Evolutionary conservation across 306 rosid genomes (phyloP).

Genomic region (Citrullus colocynthis): DNA sequence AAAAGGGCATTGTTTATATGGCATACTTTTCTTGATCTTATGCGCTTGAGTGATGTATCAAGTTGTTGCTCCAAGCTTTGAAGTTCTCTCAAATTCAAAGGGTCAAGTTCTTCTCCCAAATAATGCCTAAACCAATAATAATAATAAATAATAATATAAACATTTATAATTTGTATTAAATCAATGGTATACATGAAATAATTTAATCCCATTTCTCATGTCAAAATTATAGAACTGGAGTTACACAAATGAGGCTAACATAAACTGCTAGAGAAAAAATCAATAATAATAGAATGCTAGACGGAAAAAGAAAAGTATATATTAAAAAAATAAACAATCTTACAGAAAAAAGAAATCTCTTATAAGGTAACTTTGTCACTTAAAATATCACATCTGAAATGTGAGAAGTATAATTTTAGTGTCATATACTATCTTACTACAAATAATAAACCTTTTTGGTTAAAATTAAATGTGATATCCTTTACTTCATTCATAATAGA

Average conservation of each 20-base stretch:
- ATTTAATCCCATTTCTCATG: neutral
- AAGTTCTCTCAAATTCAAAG: slow-evolving; percentile 56
- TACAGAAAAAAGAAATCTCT: too few relatives aligned
- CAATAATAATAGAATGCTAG: too few relatives aligned
- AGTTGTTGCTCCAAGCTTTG: slow-evolving; percentile 66
- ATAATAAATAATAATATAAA: neutral
- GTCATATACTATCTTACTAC: neutral
- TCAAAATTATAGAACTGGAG: neutral
- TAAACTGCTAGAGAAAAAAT: too few relatives aligned
- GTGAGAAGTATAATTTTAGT: neutral
- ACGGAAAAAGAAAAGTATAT: too few relatives aligned
- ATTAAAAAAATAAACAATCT: too few relatives aligned
- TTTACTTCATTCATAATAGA: neutral
- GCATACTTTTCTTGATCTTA: slow-evolving; percentile 60
- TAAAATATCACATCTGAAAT: neutral
- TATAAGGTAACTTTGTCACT: too few relatives aligned
- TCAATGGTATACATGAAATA: neutral
- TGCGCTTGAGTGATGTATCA: slow-evolving; percentile 55
- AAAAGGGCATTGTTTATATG: neutral
- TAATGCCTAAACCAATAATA: slow-evolving; percentile 29
- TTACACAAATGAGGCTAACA: neutral
- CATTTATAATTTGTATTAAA: neutral
- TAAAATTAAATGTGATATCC: neutral
- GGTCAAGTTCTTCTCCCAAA: slow-evolving; percentile 48
- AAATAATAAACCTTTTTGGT: neutral